A percentile compares a stretch with the other conserved stretches of the same genome.
phyloP scores from a whole-genome alignment of 768 basidiomycete genomes.

The Pilatotrama ljubarskyi region DNA sequence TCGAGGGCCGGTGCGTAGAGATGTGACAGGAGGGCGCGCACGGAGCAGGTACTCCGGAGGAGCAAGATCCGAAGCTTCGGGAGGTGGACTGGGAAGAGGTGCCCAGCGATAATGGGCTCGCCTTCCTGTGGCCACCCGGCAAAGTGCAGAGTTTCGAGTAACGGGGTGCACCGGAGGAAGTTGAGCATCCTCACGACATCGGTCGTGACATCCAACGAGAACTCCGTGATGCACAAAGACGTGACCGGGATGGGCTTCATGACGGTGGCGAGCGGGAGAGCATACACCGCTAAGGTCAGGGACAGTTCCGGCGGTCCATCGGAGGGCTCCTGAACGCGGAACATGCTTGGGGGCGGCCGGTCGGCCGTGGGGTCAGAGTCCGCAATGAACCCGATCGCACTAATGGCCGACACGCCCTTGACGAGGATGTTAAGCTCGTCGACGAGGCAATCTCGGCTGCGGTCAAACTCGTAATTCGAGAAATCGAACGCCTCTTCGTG shows the following conservation, averaged over 20 bases:
- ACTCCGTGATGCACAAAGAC: constrained; percentile 57
- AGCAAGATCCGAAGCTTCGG: constrained; percentile 59
- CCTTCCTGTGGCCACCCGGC: constrained; percentile 52
- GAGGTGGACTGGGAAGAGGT: constrained; percentile 48
- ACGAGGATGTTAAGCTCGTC: constrained; percentile 28
- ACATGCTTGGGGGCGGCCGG: constrained; percentile 8
- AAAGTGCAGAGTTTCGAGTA: constrained; percentile 58
- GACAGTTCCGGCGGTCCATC: constrained; percentile 19
- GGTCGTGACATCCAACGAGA: constrained; percentile 39
- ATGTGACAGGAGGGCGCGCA: constrained; percentile 64
- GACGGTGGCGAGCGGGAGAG: constrained; percentile 47
- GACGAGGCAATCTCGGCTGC: constrained; percentile 16
- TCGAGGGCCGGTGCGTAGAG: constrained; percentile 60
- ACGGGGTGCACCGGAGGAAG: constrained; percentile 62
- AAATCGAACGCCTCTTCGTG: constrained; percentile 34
- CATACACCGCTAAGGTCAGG: constrained; percentile 51
- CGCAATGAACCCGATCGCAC: constrained; percentile 12
- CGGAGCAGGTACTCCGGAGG: constrained; percentile 58
- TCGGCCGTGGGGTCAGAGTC: constrained; percentile 18
- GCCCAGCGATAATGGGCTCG: constrained; percentile 30
- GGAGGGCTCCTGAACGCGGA: constrained; percentile 12
- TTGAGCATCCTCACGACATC: constrained; percentile 53
- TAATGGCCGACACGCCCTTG: constrained; percentile 17
- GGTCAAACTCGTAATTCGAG: constrained; percentile 31
- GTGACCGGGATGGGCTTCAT: constrained; percentile 57